Evolutionary conservation across 164 flowering plant genomes (phyloP).

Genomic region (Malania oleifera): DNA sequence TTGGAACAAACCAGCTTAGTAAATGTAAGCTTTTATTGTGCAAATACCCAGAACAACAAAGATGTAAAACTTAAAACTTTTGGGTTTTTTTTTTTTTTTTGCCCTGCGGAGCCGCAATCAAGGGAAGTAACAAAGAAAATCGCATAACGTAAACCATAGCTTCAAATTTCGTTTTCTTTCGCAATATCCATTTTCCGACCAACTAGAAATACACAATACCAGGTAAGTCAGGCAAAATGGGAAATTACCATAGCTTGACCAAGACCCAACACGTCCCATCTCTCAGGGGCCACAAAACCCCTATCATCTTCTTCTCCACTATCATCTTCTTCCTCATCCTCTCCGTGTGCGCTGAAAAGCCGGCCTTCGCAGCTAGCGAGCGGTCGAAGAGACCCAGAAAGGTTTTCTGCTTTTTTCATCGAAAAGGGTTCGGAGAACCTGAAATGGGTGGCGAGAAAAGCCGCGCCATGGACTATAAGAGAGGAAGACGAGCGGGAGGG

Average conservation of each 20-base stretch:
- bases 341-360: conserved; percentile 15
- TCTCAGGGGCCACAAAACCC: conserved; percentile 36
- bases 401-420: conserved; percentile 12
- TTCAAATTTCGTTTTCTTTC: background rate
- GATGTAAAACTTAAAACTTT: too few species aligned
- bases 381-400: conserved; percentile 8
- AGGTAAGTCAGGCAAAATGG: background rate
- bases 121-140: too few species aligned
- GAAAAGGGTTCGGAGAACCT: background rate
- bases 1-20: conserved; percentile 28
- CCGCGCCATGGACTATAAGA: background rate
- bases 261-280: conserved; percentile 90
- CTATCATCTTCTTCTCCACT: conserved; percentile 18
- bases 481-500: background rate
- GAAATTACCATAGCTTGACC: conserved; percentile 24
- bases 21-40: too few species aligned
- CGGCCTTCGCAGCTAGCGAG: background rate
- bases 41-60: too few species aligned
- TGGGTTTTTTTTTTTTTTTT: too few species aligned
- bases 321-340: conserved; percentile 28
- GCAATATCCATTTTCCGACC: background rate
- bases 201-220: background rate
- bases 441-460: background rate
- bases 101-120: too few species aligned
- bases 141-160: too few species aligned